Evolutionary conservation across 164 flowering plant genomes (phyloP).

Genomic region (Aristolochia fimbriata): DNA sequence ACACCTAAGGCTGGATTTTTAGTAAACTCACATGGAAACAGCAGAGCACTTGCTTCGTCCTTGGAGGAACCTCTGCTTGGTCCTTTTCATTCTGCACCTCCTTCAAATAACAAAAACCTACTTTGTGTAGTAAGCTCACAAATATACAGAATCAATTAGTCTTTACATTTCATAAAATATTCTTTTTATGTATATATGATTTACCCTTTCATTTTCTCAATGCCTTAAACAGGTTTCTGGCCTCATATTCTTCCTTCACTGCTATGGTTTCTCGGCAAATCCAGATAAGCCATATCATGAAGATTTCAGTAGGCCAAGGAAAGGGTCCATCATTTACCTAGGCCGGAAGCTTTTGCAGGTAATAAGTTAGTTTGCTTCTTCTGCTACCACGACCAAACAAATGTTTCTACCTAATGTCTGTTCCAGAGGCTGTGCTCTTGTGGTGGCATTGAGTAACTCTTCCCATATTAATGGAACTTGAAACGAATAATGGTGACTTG

Average conservation of each 20-base stretch:
- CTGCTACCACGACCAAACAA: not conserved
- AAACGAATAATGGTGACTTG: too few species aligned
- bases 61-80: constrained; percentile 47
- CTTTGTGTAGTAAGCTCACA: constrained; percentile 39
- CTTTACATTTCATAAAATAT: not conserved
- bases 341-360: constrained; percentile 60
- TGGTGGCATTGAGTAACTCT: not conserved
- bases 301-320: constrained; percentile 8
- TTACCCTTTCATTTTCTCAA: constrained; percentile 3
- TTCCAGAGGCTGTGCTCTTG: not conserved
- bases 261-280: constrained; percentile 13
- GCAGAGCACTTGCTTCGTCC: constrained; percentile 14
- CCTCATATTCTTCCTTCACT: constrained; percentile 25
- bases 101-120: constrained; percentile 30
- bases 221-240: constrained; percentile 45
- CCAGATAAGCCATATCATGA: constrained; percentile 3
- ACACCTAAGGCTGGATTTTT: constrained; percentile 42
- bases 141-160: not conserved
- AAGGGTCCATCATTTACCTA: constrained; percentile 27
- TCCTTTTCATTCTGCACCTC: constrained; percentile 26
- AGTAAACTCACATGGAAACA: constrained; percentile 8
- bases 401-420: too few species aligned
- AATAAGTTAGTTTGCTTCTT: not conserved
- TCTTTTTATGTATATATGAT: not conserved
- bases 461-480: too few species aligned